A percentile compares a stretch with the other conserved stretches of the same genome.
Conservation (phyloP, 768 basidiomycete genomes). For the Termitomyces heimii region DNA sequence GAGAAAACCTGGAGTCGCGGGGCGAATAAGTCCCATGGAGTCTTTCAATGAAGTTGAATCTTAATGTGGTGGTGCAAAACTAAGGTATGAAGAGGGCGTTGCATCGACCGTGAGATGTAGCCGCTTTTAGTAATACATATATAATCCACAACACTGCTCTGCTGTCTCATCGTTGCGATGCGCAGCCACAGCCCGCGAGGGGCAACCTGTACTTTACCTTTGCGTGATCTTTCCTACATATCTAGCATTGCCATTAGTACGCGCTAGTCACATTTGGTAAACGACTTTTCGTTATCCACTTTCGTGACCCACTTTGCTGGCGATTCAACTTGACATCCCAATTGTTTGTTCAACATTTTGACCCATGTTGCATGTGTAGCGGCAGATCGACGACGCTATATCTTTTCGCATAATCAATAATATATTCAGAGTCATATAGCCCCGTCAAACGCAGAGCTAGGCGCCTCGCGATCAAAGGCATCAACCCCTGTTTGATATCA, state of each 20-base stretch:
- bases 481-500: background rate
- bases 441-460: background rate
- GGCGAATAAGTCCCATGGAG: conserved; percentile 61
- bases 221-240: background rate
- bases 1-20: conserved; percentile 87
- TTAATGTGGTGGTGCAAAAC: background rate
- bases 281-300: background rate
- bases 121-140: background rate
- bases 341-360: background rate
- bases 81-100: background rate
- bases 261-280: background rate
- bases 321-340: background rate
- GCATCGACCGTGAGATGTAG: background rate
- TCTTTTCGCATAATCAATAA: background rate
- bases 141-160: background rate
- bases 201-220: background rate
- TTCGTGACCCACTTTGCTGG: background rate
- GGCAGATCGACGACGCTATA: background rate
- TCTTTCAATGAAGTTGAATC: background rate
- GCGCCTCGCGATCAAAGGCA: background rate
- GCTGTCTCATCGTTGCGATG: background rate
- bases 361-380: background rate
- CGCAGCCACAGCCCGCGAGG: background rate
- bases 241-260: background rate
- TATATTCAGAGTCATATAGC: background rate